Conservation (phyloP, 352 stramenopile species). For the Saprolegnia parasitica region DNA sequence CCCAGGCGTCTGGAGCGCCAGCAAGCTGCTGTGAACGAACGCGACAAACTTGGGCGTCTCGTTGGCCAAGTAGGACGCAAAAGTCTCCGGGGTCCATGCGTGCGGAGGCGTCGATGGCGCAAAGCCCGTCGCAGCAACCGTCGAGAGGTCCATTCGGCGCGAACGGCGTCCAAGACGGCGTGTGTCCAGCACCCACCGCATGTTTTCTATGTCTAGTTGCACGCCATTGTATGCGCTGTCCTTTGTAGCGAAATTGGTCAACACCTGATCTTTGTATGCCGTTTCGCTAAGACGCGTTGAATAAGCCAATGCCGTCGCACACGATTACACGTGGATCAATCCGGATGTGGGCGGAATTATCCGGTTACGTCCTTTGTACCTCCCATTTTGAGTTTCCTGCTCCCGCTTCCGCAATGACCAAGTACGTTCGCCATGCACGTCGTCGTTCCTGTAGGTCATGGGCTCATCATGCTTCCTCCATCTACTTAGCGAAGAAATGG, state of each 20-base stretch:
- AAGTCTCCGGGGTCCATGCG: slow-evolving; percentile 15
- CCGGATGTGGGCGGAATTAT: neutral
- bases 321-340: too few relatives aligned
- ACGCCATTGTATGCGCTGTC: neutral
- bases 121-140: neutral
- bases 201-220: neutral
- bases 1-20: neutral
- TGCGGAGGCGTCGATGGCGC: neutral
- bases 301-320: too few relatives aligned
- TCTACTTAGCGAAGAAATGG: slow-evolving; percentile 75
- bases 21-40: neutral
- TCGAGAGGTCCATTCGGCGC: neutral
- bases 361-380: neutral
- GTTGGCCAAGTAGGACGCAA: slow-evolving; percentile 15
- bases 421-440: slow-evolving; percentile 15
- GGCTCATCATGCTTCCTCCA: neutral
- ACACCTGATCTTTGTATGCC: too few relatives aligned
- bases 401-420: slow-evolving; percentile 13
- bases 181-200: too few relatives aligned
- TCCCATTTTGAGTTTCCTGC: slow-evolving; percentile 5
- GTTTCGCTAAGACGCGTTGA: too few relatives aligned
- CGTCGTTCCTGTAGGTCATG: neutral
- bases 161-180: neutral
- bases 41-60: slow-evolving; percentile 4
- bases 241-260: too few relatives aligned